phyloP scores from a whole-genome alignment of 2,329 filamentous ascomycete species.

The Hypoxylon sp. region DNA sequence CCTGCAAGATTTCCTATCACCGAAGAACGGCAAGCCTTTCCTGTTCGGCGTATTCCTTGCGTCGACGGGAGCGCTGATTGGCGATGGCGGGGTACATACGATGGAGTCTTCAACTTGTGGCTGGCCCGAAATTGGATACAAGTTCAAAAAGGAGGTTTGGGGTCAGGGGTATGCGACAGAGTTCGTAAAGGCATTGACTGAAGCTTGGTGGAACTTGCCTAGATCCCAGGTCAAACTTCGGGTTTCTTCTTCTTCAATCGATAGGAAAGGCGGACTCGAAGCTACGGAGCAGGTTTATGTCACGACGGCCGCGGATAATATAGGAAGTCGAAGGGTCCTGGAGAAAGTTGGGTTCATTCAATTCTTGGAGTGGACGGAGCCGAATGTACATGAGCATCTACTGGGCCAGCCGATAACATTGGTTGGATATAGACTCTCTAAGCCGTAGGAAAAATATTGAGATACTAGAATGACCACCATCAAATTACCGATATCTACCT shows the following conservation, averaged over 20 bases:
- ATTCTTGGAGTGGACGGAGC: conserved; percentile 50
- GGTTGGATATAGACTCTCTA: conserved; percentile 26
- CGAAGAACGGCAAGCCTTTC: conserved; percentile 40
- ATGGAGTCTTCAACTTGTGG: conserved; percentile 37
- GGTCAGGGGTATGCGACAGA: conserved; percentile 50
- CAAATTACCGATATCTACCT: neutral
- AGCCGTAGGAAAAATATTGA: neutral
- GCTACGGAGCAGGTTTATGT: conserved; percentile 45
- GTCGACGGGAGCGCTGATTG: conserved; percentile 50
- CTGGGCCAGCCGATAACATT: conserved; percentile 47
- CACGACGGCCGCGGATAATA: conserved; percentile 44
- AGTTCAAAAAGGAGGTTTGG: conserved; percentile 46
- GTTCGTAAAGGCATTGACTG: conserved; percentile 43
- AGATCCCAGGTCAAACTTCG: conserved; percentile 20
- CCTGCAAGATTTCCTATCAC: conserved; percentile 39
- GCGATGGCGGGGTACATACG: conserved; percentile 51
- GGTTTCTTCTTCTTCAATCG: conserved; percentile 28
- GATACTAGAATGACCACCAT: neutral
- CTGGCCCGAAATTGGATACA: conserved; percentile 51
- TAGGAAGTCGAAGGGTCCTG: conserved; percentile 47
- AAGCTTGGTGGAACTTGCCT: conserved; percentile 48
- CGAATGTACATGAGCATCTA: conserved; percentile 46
- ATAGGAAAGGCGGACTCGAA: neutral
- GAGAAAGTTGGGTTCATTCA: conserved; percentile 49
- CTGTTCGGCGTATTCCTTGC: conserved; percentile 49